Conservation (phyloP, 257 asterid species). For the Forsythia suspensa region DNA sequence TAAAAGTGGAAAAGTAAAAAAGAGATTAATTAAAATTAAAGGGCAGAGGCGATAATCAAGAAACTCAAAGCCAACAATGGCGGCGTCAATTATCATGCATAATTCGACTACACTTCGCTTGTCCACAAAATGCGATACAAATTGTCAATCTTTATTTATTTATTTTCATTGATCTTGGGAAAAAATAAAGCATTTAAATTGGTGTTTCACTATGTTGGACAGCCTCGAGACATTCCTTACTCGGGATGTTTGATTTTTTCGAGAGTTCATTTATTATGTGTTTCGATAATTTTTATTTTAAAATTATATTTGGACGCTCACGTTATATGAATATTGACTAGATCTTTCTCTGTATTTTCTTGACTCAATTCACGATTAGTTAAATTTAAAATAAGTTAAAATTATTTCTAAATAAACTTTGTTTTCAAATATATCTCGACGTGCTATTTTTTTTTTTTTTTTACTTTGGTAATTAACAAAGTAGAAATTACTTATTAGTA, state of each 20-base stretch:
- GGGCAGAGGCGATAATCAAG: not conserved
- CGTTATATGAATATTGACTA: no score
- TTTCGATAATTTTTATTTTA: no score
- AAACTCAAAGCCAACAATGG: constrained; percentile 37
- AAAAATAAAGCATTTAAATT: not conserved
- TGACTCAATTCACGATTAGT: no score
- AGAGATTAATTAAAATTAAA: not conserved
- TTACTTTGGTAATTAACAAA: not conserved
- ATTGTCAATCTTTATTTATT: not conserved
- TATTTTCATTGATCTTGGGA: not conserved
- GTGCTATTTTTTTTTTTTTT: not conserved
- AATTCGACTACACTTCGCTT: constrained; percentile 14
- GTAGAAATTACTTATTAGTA: not conserved
- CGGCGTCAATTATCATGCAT: constrained; percentile 28
- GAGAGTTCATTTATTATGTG: no score
- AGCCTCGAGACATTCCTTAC: no score
- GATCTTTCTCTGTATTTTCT: no score
- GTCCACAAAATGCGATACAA: constrained; percentile 2
- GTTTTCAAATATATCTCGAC: not conserved
- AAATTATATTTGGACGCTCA: no score
- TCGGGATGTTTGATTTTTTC: no score
- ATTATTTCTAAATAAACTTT: not conserved
- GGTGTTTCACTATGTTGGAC: no score
- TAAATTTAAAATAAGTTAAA: no score
- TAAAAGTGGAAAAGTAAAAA: not conserved